Evolutionary conservation across 2,329 filamentous ascomycete genomes (phyloP).

Genomic region (Scedosporium dehoogii): DNA sequence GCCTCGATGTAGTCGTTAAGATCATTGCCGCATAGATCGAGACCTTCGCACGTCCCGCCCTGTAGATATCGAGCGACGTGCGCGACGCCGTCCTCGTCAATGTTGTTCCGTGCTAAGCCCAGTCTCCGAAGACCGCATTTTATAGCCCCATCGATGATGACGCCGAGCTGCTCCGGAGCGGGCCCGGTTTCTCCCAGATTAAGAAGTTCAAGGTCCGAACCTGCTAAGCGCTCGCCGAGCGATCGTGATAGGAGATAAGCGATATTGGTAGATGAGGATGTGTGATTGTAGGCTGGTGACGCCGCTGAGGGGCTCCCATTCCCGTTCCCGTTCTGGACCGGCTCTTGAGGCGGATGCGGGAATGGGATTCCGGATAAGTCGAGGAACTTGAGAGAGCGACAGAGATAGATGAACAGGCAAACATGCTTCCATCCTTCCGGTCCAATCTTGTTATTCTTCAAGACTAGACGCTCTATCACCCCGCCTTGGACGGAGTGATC

Average conservation of each 20-base stretch:
- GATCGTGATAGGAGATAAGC: slow-evolving; percentile 64
- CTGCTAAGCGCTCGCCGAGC: slow-evolving; percentile 66
- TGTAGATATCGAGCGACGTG: slow-evolving; percentile 70
- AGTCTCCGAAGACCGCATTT: slow-evolving; percentile 69
- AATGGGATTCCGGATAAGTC: slow-evolving; percentile 82
- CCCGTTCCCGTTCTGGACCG: not conserved
- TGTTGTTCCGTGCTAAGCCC: slow-evolving; percentile 71
- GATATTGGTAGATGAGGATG: slow-evolving; percentile 15
- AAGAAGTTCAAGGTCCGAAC: slow-evolving; percentile 68
- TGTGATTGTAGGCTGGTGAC: slow-evolving; percentile 15
- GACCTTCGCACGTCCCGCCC: slow-evolving; percentile 69
- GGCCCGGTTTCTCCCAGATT: slow-evolving; percentile 73
- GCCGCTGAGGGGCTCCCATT: not conserved
- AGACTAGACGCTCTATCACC: slow-evolving; percentile 72
- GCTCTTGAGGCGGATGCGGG: slow-evolving; percentile 30
- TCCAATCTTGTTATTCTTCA: slow-evolving; percentile 90
- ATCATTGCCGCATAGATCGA: slow-evolving; percentile 85
- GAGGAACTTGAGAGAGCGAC: slow-evolving; percentile 71
- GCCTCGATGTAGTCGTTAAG: slow-evolving; percentile 43
- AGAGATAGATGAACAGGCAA: slow-evolving; percentile 82
- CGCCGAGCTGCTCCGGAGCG: slow-evolving; percentile 58
- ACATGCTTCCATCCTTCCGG: slow-evolving; percentile 86
- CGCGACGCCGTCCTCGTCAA: slow-evolving; percentile 63
- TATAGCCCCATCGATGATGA: slow-evolving; percentile 72
- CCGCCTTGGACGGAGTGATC: slow-evolving; percentile 39